Evolutionary conservation across 495 filamentous ascomycete genomes (phyloP), one percentile per base, ranked within the genome.

Genomic region (Talaromyces wortmannii): DNA sequence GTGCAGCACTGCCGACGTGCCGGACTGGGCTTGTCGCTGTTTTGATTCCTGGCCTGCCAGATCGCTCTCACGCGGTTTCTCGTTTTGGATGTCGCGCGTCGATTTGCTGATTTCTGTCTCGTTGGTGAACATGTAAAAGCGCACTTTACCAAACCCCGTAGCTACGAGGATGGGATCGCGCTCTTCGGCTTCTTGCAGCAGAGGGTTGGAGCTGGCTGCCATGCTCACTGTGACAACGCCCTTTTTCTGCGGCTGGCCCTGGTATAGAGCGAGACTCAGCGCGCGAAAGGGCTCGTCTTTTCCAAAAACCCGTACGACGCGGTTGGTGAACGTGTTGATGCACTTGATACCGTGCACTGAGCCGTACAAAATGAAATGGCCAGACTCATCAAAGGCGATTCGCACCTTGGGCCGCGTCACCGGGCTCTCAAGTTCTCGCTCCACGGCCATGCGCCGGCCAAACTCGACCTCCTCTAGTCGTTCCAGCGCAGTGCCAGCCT

Each of bases 81-180:
- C 94, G 69, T 98, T 98, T 60, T 96, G 91, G 18, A 97, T 76
- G 65, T 98, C 94, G 58, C 94, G 87, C 31, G 86, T 84, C 8
- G 88, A 87, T 67, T 94, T 95, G 55, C 85, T 86, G 55, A 95
- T 80, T 5, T 91, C 82, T 15, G 85, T 81, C 16, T 95, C 89
- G 69, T 96, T 95, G 52, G 89, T 96, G 72, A 96, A 99, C 80
- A 97, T 89, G 78, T 97, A 99, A 76, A 99, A 99, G 50, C 94
- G 88, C 32, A 89, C 82, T 68, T 97, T 99, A 58, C 85, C 88
- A 23, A 86, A 84, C 1, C 88, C 92, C 0, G 92, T 97, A 36
- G 80, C 78, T 44, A 95, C 74, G 16, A 99, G 78, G 68, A 97
- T 90, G 0, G 94, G 90, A 68, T 99, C 94, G 57, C 94, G 83